Base-by-base conservation (phyloP, 306 rosid species). In the Malus orientalis region DNA sequence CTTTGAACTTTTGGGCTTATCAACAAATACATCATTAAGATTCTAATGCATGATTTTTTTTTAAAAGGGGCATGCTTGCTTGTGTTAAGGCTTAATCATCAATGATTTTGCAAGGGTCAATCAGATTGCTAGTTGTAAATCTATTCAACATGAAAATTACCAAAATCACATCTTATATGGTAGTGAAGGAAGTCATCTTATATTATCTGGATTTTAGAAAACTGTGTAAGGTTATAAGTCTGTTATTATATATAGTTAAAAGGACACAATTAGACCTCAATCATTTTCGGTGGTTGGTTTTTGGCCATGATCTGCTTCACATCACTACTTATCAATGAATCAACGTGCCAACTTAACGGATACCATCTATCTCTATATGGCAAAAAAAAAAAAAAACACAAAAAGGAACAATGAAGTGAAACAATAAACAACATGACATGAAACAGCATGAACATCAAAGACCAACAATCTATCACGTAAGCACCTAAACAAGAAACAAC, bases 281-380 rank as follows among this genome's bases (percentile, higher is more conserved):
- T 30, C 33, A 30, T 30, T 0, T 30, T 30, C 5, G 5, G 33
- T 30, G 33, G 33, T 30, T 4, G 33, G 33, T 30, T 30, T 30
- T 30, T 30, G 5, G 5, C 5, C 5, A 1, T 30, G 33, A 30
- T 30, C 33, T 30, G 33, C 33, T 30, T 30, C 33, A 30, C 33
- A 30, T 30, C 33, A 30, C 33, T 87, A 84, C 62, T 89, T 62
- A 87, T 85, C 88, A 84, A 62, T 67, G 32, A 73, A 55, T 85
- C 77, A 40, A 66, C 61, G 68, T 80, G 51, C 23, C 67, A 15
- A 65, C 66, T 62, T 20, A 66, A 61, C 8, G 27, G 72, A 65
- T 58, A 70, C 44, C 29, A 16, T 47, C 6, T 47, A 47, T 13
- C 53, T 47, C 9, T 5, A 42, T 11, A 33, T 74, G 11, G 15